Evolutionary conservation across 2,329 filamentous ascomycete species (phyloP).

Genomic region (Rhexocercosporidium sp.): DNA sequence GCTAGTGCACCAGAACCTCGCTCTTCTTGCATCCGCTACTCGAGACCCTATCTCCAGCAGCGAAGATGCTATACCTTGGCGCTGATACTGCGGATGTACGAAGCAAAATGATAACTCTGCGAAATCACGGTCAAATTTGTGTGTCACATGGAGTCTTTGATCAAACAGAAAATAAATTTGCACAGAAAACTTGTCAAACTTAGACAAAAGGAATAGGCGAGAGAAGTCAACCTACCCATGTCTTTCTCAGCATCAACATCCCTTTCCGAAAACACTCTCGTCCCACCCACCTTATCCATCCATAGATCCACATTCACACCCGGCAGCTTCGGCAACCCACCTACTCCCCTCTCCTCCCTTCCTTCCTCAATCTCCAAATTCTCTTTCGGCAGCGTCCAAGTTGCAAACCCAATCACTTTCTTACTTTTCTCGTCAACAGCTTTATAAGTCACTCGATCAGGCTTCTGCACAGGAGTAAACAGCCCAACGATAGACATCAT

Average conservation of each 20-base stretch:
- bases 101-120: slow-evolving; percentile 30
- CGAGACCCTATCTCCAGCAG: slow-evolving; percentile 23
- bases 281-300: slow-evolving; percentile 27
- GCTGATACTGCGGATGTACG: slow-evolving; percentile 29
- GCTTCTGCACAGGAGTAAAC: slow-evolving; percentile 27
- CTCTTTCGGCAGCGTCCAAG: slow-evolving; percentile 27
- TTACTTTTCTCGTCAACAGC: slow-evolving; percentile 16
- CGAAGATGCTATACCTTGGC: slow-evolving; percentile 27
- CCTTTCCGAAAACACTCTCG: slow-evolving; percentile 22
- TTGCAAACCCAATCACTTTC: slow-evolving; percentile 26
- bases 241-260: slow-evolving; percentile 31
- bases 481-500: slow-evolving; percentile 15
- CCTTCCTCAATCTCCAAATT: neutral
- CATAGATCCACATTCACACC: slow-evolving; percentile 29
- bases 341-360: neutral
- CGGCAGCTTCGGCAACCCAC: slow-evolving; percentile 17
- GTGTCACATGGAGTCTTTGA: no score
- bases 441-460: slow-evolving; percentile 23
- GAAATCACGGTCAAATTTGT: neutral
- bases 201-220: neutral
- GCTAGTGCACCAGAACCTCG: slow-evolving; percentile 29
- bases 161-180: no score
- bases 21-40: slow-evolving; percentile 23
- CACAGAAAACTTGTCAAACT: neutral
- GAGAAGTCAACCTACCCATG: slow-evolving; percentile 20